These are phyloP conservation scores for Escallonia rubra DNA, from an alignment of 129 eudicot species.

Conservation along the genomic window DNA sequence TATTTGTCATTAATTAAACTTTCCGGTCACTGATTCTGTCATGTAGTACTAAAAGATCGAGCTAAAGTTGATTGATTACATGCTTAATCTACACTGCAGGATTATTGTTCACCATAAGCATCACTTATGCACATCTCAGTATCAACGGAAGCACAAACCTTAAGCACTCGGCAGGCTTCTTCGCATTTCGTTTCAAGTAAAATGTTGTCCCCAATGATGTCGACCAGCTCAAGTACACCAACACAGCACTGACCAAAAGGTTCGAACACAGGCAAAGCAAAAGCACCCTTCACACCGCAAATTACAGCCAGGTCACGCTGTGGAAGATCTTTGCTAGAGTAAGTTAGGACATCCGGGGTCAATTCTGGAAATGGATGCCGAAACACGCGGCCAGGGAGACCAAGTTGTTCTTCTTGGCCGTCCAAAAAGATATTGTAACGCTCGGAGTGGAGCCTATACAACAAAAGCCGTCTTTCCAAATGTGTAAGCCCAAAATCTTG, in stretches of 20 bases:
- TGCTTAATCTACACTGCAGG: too few relatives aligned
- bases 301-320: not conserved
- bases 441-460: not conserved
- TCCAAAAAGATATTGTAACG: not conserved
- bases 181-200: too few relatives aligned
- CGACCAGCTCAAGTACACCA: constrained; percentile 6
- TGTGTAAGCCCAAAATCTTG: not conserved
- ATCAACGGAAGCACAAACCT: too few relatives aligned
- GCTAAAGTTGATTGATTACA: too few relatives aligned
- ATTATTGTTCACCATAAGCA: too few relatives aligned
- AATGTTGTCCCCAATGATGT: not conserved
- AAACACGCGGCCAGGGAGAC: constrained; percentile 4
- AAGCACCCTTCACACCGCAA: not conserved
- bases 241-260: not conserved
- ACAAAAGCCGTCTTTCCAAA: not conserved
- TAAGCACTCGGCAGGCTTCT: too few relatives aligned
- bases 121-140: too few relatives aligned
- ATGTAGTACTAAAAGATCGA: too few relatives aligned
- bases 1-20: too few relatives aligned
- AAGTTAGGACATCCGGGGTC: not conserved
- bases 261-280: not conserved
- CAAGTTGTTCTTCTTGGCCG: not conserved
- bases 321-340: not conserved
- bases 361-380: not conserved
- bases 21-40: too few relatives aligned